Conservation (phyloP, 306 rosid genomes). For the Rosa chinensis region DNA sequence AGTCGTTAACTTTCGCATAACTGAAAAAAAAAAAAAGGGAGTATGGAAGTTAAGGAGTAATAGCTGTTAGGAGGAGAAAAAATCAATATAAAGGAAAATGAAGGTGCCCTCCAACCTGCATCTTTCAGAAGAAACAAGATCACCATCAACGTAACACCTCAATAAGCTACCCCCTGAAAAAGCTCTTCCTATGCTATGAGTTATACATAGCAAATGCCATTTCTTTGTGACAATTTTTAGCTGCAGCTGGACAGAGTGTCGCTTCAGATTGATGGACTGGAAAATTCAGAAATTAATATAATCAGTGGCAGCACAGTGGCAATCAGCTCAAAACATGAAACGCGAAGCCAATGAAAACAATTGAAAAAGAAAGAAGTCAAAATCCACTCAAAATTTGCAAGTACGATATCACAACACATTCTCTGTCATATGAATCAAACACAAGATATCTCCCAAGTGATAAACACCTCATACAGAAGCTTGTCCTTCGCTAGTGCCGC, state of each 20-base stretch:
- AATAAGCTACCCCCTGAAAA: constrained; percentile 95
- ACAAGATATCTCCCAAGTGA: constrained; percentile 21
- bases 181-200: constrained; percentile 97
- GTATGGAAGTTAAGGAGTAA: constrained; percentile 23
- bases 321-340: constrained; percentile 18
- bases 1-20: constrained; percentile 86
- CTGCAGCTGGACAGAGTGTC: constrained; percentile 64
- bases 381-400: constrained; percentile 10
- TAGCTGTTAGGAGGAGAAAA: constrained; percentile 8
- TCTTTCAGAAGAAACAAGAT: constrained; percentile 90
- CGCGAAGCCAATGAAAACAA: constrained; percentile 10
- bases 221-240: constrained; percentile 66
- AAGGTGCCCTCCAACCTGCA: constrained; percentile 67
- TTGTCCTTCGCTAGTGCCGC: constrained; percentile 79
- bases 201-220: constrained; percentile 94
- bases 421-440: constrained; percentile 8
- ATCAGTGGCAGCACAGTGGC: constrained; percentile 27
- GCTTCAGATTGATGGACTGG: constrained; percentile 84
- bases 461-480: constrained; percentile 75
- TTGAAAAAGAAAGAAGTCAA: constrained; percentile 23
- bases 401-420: neutral
- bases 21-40: constrained; percentile 33
- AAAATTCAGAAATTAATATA: constrained; percentile 27
- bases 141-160: constrained; percentile 86
- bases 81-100: constrained; percentile 8